phyloP scores from a whole-genome alignment of 176 grass and related monocot species.

The Canna indica region DNA sequence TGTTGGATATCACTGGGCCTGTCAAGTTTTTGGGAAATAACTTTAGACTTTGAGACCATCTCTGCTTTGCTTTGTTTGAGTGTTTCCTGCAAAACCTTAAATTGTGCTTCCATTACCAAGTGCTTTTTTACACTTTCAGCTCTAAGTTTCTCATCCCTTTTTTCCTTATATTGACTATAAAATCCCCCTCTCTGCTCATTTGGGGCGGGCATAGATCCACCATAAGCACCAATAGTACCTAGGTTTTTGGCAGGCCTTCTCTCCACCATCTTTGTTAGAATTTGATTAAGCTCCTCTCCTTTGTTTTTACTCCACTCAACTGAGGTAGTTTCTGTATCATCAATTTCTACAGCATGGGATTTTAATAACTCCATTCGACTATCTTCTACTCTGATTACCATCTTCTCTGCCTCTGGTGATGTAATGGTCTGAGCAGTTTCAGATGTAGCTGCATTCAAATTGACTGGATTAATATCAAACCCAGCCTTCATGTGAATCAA shows the following conservation, averaged over 20 bases:
- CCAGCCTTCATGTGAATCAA: conserved; percentile 31
- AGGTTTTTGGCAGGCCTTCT: conserved; percentile 60
- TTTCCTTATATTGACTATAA: conserved; percentile 48
- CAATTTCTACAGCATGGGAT: conserved; percentile 38
- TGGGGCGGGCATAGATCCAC: conserved; percentile 23
- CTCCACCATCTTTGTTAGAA: conserved; percentile 95
- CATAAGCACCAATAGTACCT: conserved; percentile 25
- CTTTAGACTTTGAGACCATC: conserved; percentile 32
- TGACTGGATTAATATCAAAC: conserved; percentile 14
- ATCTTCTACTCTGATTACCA: conserved; percentile 21
- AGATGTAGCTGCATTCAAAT: conserved; percentile 6
- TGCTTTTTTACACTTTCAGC: conserved; percentile 46
- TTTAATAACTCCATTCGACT: conserved; percentile 30
- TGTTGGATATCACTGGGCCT: conserved; percentile 47
- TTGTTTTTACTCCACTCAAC: conserved; percentile 91
- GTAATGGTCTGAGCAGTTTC: conserved; percentile 19
- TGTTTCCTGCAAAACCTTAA: conserved; percentile 41
- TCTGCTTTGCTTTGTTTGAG: conserved; percentile 35
- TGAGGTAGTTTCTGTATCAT: conserved; percentile 45
- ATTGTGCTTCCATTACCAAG: conserved; percentile 37
- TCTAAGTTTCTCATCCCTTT: conserved; percentile 55
- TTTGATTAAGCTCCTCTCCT: conserved; percentile 88
- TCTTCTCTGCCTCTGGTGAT: conserved; percentile 29
- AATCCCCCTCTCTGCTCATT: conserved; percentile 50
- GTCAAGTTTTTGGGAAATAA: conserved; percentile 43